These are phyloP conservation scores for Flaveria sonorensis DNA, from an alignment of 129 eudicot species.

Conservation along the genomic window DNA sequence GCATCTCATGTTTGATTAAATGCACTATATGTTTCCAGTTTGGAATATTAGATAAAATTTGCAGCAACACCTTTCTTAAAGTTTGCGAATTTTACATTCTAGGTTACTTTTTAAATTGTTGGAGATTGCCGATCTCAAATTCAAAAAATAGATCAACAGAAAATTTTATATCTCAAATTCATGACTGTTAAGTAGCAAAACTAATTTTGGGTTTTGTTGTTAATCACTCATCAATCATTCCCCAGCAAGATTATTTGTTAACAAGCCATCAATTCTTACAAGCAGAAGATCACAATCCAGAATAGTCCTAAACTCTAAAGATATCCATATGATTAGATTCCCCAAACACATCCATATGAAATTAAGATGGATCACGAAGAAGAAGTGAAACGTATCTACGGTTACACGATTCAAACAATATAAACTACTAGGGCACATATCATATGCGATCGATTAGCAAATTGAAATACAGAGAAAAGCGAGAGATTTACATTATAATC, in stretches of 20 bases:
- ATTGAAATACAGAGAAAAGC: neutral
- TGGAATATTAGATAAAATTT: too few relatives aligned
- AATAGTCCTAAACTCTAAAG: neutral
- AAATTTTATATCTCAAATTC: neutral
- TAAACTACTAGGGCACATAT: conserved; percentile 15
- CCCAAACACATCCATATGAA: neutral
- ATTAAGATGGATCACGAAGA: neutral
- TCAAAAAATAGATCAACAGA: too few relatives aligned
- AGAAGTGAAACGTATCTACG: neutral
- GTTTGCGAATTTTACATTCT: too few relatives aligned
- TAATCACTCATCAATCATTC: neutral
- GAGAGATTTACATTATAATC: conserved; percentile 42
- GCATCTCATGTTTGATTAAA: too few relatives aligned
- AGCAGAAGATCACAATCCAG: neutral
- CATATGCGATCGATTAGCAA: neutral
- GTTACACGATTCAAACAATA: neutral
- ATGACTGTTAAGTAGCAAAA: neutral
- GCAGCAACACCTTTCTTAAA: too few relatives aligned
- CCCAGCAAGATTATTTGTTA: too few relatives aligned
- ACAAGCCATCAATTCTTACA: neutral
- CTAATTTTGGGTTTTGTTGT: neutral
- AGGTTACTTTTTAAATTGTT: too few relatives aligned
- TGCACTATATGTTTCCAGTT: too few relatives aligned
- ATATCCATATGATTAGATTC: neutral
- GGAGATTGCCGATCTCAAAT: too few relatives aligned